Evolutionary conservation across 2,329 filamentous ascomycete species (phyloP).

Genomic region (Claviceps pusilla): DNA sequence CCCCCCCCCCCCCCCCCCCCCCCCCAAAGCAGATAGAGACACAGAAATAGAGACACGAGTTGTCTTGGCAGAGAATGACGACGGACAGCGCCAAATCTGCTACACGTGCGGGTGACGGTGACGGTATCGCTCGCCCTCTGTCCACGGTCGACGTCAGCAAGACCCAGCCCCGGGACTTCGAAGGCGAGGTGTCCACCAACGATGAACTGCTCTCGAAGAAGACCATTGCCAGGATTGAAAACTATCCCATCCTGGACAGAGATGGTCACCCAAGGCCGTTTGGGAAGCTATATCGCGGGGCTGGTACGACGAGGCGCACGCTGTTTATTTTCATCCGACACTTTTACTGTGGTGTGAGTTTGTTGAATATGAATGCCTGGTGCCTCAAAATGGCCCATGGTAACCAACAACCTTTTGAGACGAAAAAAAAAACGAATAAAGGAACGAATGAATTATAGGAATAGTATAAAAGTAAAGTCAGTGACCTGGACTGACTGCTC

Average conservation of each 20-base stretch:
- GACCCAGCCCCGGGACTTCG: conserved; percentile 35
- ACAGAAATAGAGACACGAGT: too few relatives aligned
- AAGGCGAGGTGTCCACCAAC: conserved; percentile 39
- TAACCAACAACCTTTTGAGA: too few relatives aligned
- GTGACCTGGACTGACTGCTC: background rate
- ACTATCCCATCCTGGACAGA: conserved; percentile 44
- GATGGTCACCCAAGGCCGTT: conserved; percentile 46
- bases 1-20: too few relatives aligned
- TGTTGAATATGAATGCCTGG: background rate
- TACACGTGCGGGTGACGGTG: background rate
- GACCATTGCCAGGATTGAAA: conserved; percentile 35
- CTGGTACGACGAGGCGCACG: conserved; percentile 38
- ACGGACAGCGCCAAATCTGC: background rate
- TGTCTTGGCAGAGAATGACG: background rate
- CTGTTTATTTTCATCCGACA: conserved; percentile 63
- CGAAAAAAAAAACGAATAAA: too few relatives aligned
- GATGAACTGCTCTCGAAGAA: conserved; percentile 37
- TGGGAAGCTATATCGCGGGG: conserved; percentile 45
- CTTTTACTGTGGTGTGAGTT: conserved; percentile 64
- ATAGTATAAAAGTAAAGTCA: too few relatives aligned
- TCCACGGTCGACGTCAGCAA: conserved; percentile 16
- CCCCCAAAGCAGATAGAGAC: too few relatives aligned
- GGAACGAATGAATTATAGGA: too few relatives aligned
- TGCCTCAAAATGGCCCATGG: too few relatives aligned
- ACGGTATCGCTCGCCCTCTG: background rate